Conservation (phyloP, 306 rosid species). For the Canavalia ensiformis region DNA sequence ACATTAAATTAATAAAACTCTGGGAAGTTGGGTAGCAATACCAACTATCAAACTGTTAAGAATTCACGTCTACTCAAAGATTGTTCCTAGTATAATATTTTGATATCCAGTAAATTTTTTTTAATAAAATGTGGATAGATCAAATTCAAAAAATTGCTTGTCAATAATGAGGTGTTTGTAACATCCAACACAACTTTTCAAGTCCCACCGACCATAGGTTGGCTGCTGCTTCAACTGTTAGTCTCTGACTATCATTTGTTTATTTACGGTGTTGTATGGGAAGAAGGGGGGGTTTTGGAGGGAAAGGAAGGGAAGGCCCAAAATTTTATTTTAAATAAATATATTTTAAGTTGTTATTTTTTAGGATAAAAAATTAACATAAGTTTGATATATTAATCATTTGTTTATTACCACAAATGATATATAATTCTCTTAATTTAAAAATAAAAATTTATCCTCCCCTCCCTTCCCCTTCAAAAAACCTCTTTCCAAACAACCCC, state of each 20-base stretch:
- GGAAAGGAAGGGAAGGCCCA: no score
- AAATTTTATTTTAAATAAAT: no score
- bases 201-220: background rate
- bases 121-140: background rate
- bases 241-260: slow-evolving; percentile 11
- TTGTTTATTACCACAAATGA: no score
- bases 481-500: no score
- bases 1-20: background rate
- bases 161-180: background rate
- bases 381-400: no score
- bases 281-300: no score
- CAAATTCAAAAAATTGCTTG: slow-evolving; percentile 10
- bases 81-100: background rate
- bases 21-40: background rate
- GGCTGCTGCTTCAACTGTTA: background rate
- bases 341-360: no score
- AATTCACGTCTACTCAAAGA: background rate
- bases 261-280: background rate
- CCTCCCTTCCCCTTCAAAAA: no score
- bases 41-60: background rate
- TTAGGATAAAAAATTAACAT: no score
- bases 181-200: background rate
- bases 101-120: slow-evolving; percentile 6
- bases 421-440: no score
- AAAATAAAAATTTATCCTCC: no score